Percentiles rank a stretch among this genome's conserved stretches.
Conservation (phyloP, 345 rosid species). For the Sonneratia caseolaris region DNA sequence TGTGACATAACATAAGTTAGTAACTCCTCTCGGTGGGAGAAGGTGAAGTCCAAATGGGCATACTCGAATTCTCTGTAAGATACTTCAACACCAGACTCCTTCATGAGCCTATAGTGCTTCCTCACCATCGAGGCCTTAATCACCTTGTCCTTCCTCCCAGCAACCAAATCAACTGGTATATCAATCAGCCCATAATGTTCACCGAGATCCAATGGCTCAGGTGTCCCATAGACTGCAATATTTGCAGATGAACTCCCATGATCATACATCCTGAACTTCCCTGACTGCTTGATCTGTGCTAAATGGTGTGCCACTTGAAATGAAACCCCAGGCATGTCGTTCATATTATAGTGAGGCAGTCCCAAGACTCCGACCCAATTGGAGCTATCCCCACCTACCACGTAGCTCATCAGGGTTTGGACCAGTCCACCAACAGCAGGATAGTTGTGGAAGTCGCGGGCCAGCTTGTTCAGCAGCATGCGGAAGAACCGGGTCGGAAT, state of each 20-base stretch:
- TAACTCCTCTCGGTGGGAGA: conserved; percentile 82
- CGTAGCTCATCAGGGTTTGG: conserved; percentile 82
- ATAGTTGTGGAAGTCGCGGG: conserved; percentile 85
- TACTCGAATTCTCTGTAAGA: conserved; percentile 71
- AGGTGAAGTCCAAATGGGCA: conserved; percentile 92
- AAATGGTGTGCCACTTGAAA: conserved; percentile 71
- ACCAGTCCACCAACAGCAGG: conserved; percentile 96
- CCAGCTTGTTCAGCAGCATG: conserved; percentile 86
- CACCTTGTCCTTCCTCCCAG: conserved; percentile 77
- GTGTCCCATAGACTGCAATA: conserved; percentile 58
- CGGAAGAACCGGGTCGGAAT: conserved; percentile 95
- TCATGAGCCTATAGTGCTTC: conserved; percentile 71
- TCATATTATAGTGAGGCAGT: conserved; percentile 90
- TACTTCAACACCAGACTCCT: conserved; percentile 53
- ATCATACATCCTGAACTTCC: conserved; percentile 74
- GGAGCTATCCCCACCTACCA: conserved; percentile 92
- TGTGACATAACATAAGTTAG: conserved; percentile 73
- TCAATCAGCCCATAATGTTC: conserved; percentile 53
- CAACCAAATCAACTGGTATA: conserved; percentile 74
- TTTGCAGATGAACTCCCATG: conserved; percentile 59
- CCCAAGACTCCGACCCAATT: conserved; percentile 95
- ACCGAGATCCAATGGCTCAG: conserved; percentile 83
- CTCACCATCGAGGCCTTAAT: conserved; percentile 76
- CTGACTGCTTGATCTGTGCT: conserved; percentile 70
- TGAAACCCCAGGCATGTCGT: conserved; percentile 95